Evolutionary conservation across 495 filamentous ascomycete species (phyloP), one percentile per base, ranked within the genome.

Genomic region (Talaromyces trachyspermus): DNA sequence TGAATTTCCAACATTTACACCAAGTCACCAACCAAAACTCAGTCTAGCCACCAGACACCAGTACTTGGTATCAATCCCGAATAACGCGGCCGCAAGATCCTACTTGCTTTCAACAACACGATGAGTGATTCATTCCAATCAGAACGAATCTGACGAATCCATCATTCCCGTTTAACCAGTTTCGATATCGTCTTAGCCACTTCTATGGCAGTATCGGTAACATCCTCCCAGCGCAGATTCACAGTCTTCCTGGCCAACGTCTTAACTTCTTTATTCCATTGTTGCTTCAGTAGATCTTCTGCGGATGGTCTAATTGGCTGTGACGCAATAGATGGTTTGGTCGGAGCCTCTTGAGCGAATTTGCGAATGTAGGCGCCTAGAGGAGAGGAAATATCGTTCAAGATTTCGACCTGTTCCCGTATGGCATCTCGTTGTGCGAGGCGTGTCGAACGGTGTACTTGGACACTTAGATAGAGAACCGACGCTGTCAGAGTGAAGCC

Each of bases 401-500:
- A 65, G 14, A 83, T 64, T 29, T 72, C 68, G 29, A 80, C 71
- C 64, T 89, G 84, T 52, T 84, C 77, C 48, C 80, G 86, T 10
- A 97, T 82, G 38, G 79, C 61, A 51, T 75, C 63, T 55, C 81
- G 75, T 72, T 95, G 88, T 17, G 76, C 65, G 44, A 77, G 60
- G 39, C 89, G 86, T 57, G 78, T 85, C 44, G 71, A 75, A 29
- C 80, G 75, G 68, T 97, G 89, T 5, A 85, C 68, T 60, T 80
- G 69, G 20, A 95, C 63, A 44, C 84, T 79, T 42, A 96, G 78
- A 72, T 94, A 95, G 57, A 92, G 77, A 46, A 86, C 56, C 19
- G 84, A 80, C 37, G 88, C 80, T 38, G 91, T 95, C 30, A 98
- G 74, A 52, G 91, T 87, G 30, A 92, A 77, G 54, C 92, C 90